Conservation (phyloP, 129 eudicot species). For the Tanacetum coccineum region DNA sequence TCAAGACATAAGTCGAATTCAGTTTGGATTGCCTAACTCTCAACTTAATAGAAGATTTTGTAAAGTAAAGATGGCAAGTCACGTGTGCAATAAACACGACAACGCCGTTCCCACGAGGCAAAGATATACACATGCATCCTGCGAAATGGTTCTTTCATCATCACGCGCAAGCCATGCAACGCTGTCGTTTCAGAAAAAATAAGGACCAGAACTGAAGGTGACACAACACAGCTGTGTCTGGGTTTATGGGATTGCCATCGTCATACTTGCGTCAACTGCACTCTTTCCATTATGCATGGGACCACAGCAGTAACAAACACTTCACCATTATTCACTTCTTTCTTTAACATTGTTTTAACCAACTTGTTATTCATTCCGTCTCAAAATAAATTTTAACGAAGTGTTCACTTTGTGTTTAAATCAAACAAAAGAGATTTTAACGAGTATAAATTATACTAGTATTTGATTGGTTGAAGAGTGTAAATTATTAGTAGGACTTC, state of each 20-base stretch:
- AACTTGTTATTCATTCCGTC: too few relatives aligned
- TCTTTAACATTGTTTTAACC: not conserved
- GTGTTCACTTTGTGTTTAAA: too few relatives aligned
- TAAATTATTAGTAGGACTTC: too few relatives aligned
- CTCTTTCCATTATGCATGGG: not conserved
- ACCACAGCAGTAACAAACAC: not conserved
- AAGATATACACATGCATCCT: conserved; percentile 5
- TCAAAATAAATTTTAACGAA: too few relatives aligned
- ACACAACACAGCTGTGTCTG: conserved; percentile 13
- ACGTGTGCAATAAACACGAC: conserved; percentile 33
- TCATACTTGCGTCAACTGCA: conserved; percentile 28
- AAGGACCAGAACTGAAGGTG: conserved; percentile 24
- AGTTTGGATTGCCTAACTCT: too few relatives aligned
- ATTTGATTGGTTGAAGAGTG: too few relatives aligned
- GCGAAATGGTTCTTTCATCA: conserved; percentile 6
- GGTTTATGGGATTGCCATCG: conserved; percentile 18
- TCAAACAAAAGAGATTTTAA: too few relatives aligned
- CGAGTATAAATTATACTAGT: too few relatives aligned
- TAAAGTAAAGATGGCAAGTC: conserved; percentile 22
- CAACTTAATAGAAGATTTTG: too few relatives aligned
- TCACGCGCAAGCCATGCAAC: conserved; percentile 33
- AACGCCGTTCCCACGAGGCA: conserved; percentile 24
- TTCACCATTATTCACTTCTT: not conserved
- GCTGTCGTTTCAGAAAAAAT: conserved; percentile 16
- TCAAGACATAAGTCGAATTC: too few relatives aligned